phyloP scores from a whole-genome alignment of 208 protist species.

The Jaenimonas drosophilae region DNA sequence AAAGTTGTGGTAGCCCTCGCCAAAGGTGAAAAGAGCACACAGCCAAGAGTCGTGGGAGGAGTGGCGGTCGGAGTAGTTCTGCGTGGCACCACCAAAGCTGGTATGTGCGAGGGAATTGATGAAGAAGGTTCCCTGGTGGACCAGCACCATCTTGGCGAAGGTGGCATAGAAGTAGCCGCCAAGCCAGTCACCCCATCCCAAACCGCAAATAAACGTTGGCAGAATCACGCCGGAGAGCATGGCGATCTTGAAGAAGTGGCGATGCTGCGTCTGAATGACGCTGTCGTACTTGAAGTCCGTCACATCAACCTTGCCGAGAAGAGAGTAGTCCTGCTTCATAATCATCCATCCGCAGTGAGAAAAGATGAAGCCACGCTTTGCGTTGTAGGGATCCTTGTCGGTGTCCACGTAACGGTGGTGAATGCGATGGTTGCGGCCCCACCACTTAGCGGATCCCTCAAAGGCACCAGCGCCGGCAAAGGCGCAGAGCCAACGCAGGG shows the following conservation, averaged over 20 bases:
- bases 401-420: constrained; percentile 90
- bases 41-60: constrained; percentile 75
- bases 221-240: constrained; percentile 80
- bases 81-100: constrained; percentile 42
- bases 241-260: constrained; percentile 74
- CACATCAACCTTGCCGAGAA: constrained; percentile 75
- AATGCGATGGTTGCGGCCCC: constrained; percentile 87
- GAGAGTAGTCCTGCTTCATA: constrained; percentile 84
- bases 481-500: constrained; percentile 61
- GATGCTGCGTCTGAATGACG: constrained; percentile 82
- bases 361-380: constrained; percentile 81
- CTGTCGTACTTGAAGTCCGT: constrained; percentile 79
- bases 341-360: constrained; percentile 91
- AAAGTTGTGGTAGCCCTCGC: constrained; percentile 92
- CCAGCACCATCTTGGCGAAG: constrained; percentile 62
- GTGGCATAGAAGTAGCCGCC: constrained; percentile 83
- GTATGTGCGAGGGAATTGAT: constrained; percentile 90
- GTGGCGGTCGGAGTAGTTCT: constrained; percentile 78
- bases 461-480: constrained; percentile 79
- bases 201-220: constrained; percentile 72
- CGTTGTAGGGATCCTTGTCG: constrained; percentile 88
- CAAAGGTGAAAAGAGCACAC: constrained; percentile 76
- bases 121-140: constrained; percentile 89
- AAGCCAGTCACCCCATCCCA: constrained; percentile 78
- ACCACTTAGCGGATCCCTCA: constrained; percentile 87